Evolutionary conservation across 352 stramenopile genomes (phyloP), one percentile per base, ranked within the genome.

Genomic region (Pythium utonaiense): DNA sequence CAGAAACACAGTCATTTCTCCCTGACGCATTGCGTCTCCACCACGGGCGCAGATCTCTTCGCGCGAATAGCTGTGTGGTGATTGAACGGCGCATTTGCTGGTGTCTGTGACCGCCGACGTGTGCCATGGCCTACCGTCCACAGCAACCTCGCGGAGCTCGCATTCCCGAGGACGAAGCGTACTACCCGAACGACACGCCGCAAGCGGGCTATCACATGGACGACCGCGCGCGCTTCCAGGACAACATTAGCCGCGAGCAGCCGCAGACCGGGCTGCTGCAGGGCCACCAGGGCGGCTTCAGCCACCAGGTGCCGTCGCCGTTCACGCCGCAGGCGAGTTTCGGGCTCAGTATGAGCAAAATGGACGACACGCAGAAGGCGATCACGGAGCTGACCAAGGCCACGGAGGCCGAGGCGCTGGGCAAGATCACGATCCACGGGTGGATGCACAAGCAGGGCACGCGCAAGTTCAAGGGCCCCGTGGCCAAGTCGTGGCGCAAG

Each of bases 361-460:
- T 64, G 62, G 54, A 57, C 56, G 62, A 69, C 49, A 69, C 74
- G 44, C 79, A 90, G 64, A 78, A 74, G 25, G 71, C 74, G 51
- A 87, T 90, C 65, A 74, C 74, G 41, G 80, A 88, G 68, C 70
- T 90, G 22, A 89, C 80, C 21, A 89, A 89, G 58, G 66, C 64
- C 53, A 70, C 77, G 5, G 73, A 80, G 38, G 58, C 17, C 57
- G 73, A 78, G 50, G 64, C 64, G 60, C 62, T 87, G 58, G 82
- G 78, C 60, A 78, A 73, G 53, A 91, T 94, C 71, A 71, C 74
- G 44, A 77, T 91, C 44, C 82, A 91, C 66, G 83, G 83, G 13
- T 93, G 79, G 78, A 93, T 93, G 80, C 80, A 93, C 71, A 93
- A 91, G 72, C 81, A 91, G 60, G 84, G 81, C 42, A 86, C 78